phyloP scores from a whole-genome alignment of 257 asterid genomes.

The Solanum bulbocastanum region DNA sequence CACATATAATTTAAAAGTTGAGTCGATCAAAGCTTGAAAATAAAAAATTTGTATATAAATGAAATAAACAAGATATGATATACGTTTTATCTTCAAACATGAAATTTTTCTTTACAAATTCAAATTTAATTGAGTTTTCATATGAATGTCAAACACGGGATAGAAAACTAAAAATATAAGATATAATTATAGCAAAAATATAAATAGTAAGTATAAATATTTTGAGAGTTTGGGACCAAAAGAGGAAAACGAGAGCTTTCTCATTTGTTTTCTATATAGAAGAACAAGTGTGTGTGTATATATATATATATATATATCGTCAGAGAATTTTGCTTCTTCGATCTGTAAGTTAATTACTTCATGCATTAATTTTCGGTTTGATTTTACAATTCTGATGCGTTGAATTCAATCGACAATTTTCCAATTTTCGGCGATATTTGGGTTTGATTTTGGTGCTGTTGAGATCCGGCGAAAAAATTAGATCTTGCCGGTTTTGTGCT shows the following conservation, averaged over 20 bases:
- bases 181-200: neutral
- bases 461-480: neutral
- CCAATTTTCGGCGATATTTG: neutral
- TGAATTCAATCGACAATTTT: neutral
- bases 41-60: fast-evolving
- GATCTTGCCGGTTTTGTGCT: neutral
- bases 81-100: fast-evolving
- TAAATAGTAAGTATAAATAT: neutral
- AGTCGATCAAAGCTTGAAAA: neutral
- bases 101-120: fast-evolving
- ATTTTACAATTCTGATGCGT: neutral
- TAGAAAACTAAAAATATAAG: neutral
- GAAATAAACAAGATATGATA: neutral
- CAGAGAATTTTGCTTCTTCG: neutral
- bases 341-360: slow-evolving; percentile 3
- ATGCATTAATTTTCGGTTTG: neutral
- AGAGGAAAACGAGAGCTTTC: neutral
- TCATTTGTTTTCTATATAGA: neutral
- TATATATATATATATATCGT: neutral
- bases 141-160: fast-evolving
- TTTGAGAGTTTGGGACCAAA: neutral
- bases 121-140: fast-evolving
- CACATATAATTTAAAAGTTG: neutral
- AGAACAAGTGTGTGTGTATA: too few species aligned
- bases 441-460: neutral